These are phyloP conservation scores for Schizophyllum amplum DNA, from an alignment of 1,284 basidiomycete species.

Conservation along the genomic window DNA sequence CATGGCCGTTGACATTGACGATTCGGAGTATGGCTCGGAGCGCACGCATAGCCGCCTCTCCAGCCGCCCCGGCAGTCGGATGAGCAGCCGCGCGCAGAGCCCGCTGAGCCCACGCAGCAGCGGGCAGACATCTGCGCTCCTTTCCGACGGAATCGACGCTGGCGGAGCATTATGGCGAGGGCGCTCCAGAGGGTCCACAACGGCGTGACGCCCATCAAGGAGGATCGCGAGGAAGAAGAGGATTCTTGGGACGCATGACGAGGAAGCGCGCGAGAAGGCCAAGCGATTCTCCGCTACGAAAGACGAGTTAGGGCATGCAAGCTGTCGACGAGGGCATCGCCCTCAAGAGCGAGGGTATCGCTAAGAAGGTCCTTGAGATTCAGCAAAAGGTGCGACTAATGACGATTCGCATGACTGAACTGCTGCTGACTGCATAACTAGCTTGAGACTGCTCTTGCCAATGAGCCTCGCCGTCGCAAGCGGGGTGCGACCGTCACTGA, in stretches of 20 bases:
- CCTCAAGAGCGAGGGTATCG: conserved; percentile 74
- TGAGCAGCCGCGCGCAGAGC: conserved; percentile 44
- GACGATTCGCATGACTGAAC: conserved; percentile 1
- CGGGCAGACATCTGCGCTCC: conserved; percentile 51
- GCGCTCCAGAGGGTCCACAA: conserved; percentile 15
- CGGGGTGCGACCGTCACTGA: conserved; percentile 37
- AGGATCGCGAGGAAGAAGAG: conserved; percentile 27
- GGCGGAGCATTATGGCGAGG: conserved; percentile 50
- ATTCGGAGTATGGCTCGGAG: conserved; percentile 58
- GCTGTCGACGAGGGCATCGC: conserved; percentile 80
- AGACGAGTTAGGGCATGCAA: conserved; percentile 56
- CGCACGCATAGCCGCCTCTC: conserved; percentile 35
- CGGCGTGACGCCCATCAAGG: neutral
- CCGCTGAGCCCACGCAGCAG: conserved; percentile 29
- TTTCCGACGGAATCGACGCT: conserved; percentile 70
- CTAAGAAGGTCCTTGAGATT: conserved; percentile 75
- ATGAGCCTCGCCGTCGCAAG: conserved; percentile 30
- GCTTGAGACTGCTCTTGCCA: conserved; percentile 63
- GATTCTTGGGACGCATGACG: conserved; percentile 40
- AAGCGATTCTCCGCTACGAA: conserved; percentile 69
- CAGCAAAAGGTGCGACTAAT: conserved; percentile 60
- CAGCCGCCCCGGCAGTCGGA: conserved; percentile 28
- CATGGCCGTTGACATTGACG: conserved; percentile 74
- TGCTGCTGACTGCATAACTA: conserved; percentile 20
- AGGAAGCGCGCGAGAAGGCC: conserved; percentile 54